Evolutionary conservation across 495 filamentous ascomycete genomes (phyloP), one percentile per base, ranked within the genome.

Genomic region (Aspergillus leporis): DNA sequence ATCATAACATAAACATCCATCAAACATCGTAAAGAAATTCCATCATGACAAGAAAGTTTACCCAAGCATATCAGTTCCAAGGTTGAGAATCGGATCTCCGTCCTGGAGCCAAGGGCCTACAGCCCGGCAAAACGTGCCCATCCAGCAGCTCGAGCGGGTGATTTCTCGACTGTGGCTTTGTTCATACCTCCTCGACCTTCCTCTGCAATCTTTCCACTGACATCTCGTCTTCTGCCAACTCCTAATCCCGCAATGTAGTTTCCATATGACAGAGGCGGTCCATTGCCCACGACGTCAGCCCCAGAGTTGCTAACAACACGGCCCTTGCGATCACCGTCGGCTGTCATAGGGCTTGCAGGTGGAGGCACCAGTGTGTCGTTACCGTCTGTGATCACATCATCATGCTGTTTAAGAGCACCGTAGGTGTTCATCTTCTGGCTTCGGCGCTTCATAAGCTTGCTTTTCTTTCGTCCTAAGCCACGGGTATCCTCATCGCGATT

Each of bases 191-290:
- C 83, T 41, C 87, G 77, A 1, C 92, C 92, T 72, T 97, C 92
- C 73, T 97, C 92, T 1, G 87, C 92, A 48, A 90, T 75, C 72
- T 91, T 91, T 3, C 91, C 92, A 65, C 90, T 94, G 10, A 93
- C 91, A 63, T 91, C 86, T 52, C 92, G 78, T 62, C 76, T 70
- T 63, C 72, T 74, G 58, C 70, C 77, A 65, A 69, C 77, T 56
- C 70, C 75, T 56, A 77, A 64, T 18, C 78, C 81, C 14, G 82
- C 70, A 23, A 85, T 82, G 59, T 84, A 88, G 65, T 88, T 74
- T 34, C 87, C 69, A 75, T 87, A 64, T 74, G 85, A 68, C 75
- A 72, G 60, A 77, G 66, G 41, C 1, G 73, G 66, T 1, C 60
- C 65, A 23, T 65, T 66, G 22, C 62, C 66, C 7, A 51, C 72